phyloP scores from a whole-genome alignment of 139 green algal genomes.

The Ettlia oleoabundans region DNA sequence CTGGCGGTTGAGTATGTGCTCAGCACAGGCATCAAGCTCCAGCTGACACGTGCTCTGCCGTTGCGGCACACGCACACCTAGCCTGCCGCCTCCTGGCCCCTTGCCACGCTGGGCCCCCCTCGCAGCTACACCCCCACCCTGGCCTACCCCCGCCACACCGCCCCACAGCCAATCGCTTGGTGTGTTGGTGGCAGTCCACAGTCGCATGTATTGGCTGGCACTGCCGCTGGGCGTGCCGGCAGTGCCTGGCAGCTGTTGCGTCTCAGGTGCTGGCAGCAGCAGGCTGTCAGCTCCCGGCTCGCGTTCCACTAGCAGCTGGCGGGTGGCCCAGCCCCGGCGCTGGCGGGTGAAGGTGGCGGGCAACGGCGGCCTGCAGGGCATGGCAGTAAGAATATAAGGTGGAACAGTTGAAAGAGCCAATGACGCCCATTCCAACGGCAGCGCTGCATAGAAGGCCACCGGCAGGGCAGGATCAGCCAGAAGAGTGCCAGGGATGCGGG shows the following conservation, averaged over 20 bases:
- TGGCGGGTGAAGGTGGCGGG: constrained; percentile 8
- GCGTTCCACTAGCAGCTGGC: constrained; percentile 14
- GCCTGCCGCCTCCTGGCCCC: neutral
- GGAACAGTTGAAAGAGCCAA: too few species aligned
- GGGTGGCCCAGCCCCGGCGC: constrained; percentile 39
- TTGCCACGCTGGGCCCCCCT: too few species aligned
- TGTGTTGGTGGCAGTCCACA: constrained; percentile 45
- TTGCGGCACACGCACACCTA: constrained; percentile 37
- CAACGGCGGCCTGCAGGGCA: constrained; percentile 25
- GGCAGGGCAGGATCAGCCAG: neutral
- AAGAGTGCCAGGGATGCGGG: neutral
- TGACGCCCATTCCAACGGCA: too few species aligned
- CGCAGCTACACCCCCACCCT: too few species aligned
- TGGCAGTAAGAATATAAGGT: neutral
- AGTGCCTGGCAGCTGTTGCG: neutral
- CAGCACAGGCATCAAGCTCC: constrained; percentile 77
- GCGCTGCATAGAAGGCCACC: too few species aligned
- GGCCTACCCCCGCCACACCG: too few species aligned
- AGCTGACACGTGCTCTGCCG: constrained; percentile 82
- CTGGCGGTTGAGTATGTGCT: constrained; percentile 85
- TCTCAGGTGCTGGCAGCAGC: neutral
- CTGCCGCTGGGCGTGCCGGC: constrained; percentile 15
- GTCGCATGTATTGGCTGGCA: constrained; percentile 19
- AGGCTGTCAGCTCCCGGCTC: constrained; percentile 4
- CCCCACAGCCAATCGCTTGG: constrained; percentile 42